These are phyloP conservation scores for Axilococcus clingmanii DNA, from an alignment of 139 green algal genomes.

Conservation along the genomic window DNA sequence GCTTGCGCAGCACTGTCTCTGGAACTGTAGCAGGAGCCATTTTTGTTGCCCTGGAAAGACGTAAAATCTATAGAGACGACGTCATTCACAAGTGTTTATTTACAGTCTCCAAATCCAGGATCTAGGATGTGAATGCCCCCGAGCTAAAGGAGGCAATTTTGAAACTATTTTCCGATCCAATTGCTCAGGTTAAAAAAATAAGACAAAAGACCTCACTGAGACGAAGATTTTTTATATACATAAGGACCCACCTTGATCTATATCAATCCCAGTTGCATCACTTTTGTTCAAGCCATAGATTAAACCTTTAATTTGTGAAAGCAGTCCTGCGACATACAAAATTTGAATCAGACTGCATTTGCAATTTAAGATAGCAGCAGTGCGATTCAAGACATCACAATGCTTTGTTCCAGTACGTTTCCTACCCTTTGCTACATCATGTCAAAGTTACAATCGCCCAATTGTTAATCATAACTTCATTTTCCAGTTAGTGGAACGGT, in stretches of 20 bases:
- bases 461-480: background rate
- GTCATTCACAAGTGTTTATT: background rate
- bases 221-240: too few relatives aligned
- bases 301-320: too few relatives aligned
- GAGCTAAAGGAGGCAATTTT: background rate
- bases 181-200: background rate
- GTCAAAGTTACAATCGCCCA: background rate
- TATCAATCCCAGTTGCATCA: too few relatives aligned
- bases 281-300: too few relatives aligned
- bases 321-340: too few relatives aligned
- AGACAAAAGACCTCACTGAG: too few relatives aligned
- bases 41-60: too few relatives aligned
- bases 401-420: slow-evolving; percentile 29
- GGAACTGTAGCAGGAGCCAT: slow-evolving; percentile 19
- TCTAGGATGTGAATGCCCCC: background rate
- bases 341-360: too few relatives aligned
- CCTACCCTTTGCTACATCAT: background rate
- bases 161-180: background rate
- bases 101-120: background rate
- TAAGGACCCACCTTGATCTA: too few relatives aligned
- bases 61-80: too few relatives aligned
- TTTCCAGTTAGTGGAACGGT: slow-evolving; percentile 68
- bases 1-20: slow-evolving; percentile 53
- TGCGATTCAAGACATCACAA: background rate
- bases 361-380: background rate